Percentiles rank a stretch among this genome's conserved stretches.
phyloP scores from a whole-genome alignment of 2,329 filamentous ascomycete species.

The Aspergillus puulaauensis region DNA sequence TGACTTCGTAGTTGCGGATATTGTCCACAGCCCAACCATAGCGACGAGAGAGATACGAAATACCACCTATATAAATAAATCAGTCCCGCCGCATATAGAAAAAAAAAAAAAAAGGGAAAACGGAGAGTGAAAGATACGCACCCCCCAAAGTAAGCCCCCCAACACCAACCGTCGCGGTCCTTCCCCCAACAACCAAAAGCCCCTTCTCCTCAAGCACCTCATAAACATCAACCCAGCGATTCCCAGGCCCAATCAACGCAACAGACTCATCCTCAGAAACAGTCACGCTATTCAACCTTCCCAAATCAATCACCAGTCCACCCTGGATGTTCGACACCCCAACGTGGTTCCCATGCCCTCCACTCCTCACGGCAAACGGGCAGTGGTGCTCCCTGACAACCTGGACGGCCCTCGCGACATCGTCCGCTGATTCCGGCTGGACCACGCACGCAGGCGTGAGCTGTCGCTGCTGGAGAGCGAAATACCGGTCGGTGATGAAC shows the following conservation, averaged over 20 bases:
- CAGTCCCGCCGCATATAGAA: too few relatives aligned
- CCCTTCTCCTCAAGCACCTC: slow-evolving; percentile 20
- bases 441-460: too few relatives aligned
- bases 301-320: slow-evolving; percentile 36
- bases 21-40: slow-evolving; percentile 30
- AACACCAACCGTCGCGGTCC: slow-evolving; percentile 29
- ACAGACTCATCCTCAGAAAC: slow-evolving; percentile 28
- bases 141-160: slow-evolving; percentile 28
- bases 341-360: slow-evolving; percentile 58
- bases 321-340: slow-evolving; percentile 52
- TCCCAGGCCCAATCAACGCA: slow-evolving; percentile 33
- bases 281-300: slow-evolving; percentile 27
- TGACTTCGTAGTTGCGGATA: slow-evolving; percentile 21
- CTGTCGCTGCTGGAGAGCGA: too few relatives aligned
- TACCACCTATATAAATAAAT: slow-evolving; percentile 5
- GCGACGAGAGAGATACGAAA: slow-evolving; percentile 30
- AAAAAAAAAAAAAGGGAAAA: too few relatives aligned
- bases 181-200: slow-evolving; percentile 26
- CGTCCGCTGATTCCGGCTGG: too few relatives aligned
- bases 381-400: slow-evolving; percentile 17
- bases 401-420: too few relatives aligned
- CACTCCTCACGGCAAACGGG: slow-evolving; percentile 56
- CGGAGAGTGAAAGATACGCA: too few relatives aligned
- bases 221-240: slow-evolving; percentile 38
- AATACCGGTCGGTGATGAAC: too few relatives aligned